Conservation (phyloP, 2,329 filamentous ascomycete genomes). For the Periconia digitata region DNA sequence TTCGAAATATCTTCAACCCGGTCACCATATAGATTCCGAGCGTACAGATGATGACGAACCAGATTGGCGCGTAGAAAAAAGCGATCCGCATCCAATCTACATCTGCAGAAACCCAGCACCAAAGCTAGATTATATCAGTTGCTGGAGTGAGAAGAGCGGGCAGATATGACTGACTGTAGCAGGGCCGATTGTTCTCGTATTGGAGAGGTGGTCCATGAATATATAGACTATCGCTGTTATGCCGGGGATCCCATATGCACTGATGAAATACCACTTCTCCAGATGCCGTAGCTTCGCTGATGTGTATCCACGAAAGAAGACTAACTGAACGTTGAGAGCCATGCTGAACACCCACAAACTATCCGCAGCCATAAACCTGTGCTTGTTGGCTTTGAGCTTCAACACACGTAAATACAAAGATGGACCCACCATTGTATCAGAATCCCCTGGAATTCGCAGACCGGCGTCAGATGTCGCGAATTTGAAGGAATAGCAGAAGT, state of each 20-base stretch:
- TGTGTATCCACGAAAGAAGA: constrained; percentile 75
- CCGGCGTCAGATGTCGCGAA: constrained; percentile 46
- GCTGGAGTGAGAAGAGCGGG: background rate
- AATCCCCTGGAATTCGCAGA: constrained; percentile 78
- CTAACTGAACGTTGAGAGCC: constrained; percentile 81
- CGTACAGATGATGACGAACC: constrained; percentile 48
- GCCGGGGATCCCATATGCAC: constrained; percentile 74
- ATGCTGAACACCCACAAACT: constrained; percentile 75
- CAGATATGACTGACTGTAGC: constrained; percentile 55
- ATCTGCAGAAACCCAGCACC: constrained; percentile 73
- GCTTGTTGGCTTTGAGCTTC: constrained; percentile 17
- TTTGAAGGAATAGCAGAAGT: constrained; percentile 55
- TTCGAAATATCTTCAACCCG: constrained; percentile 67
- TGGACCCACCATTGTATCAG: constrained; percentile 75
- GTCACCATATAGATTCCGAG: background rate
- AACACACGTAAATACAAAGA: constrained; percentile 1
- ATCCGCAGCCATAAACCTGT: constrained; percentile 76
- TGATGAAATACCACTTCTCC: constrained; percentile 69
- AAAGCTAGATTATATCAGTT: constrained; percentile 53
- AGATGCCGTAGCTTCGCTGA: constrained; percentile 64
- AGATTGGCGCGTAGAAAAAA: constrained; percentile 73
- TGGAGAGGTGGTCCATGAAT: constrained; percentile 58
- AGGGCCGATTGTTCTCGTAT: constrained; percentile 69
- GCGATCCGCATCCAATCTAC: constrained; percentile 75
- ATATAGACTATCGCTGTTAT: constrained; percentile 68